Percentiles rank a stretch among this genome's conserved stretches.
Evolutionary conservation across 2,329 filamentous ascomycete genomes (phyloP).

Genomic region (Exophiala sp.): DNA sequence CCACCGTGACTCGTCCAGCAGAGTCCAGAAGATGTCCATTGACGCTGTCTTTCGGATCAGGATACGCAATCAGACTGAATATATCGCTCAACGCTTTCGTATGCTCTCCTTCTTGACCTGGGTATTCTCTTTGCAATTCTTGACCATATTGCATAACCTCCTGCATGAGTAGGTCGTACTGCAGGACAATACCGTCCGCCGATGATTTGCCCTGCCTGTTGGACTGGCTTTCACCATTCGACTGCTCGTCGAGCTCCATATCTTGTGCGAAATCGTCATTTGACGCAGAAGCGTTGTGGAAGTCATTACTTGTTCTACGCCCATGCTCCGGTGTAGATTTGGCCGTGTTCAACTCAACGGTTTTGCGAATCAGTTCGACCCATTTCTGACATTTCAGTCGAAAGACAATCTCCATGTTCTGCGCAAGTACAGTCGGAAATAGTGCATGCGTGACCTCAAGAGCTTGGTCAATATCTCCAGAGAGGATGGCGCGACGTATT

Average conservation of each 20-base stretch:
- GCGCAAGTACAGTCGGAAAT: slow-evolving; percentile 75
- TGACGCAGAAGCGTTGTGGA: slow-evolving; percentile 34
- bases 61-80: slow-evolving; percentile 83
- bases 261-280: slow-evolving; percentile 47
- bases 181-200: slow-evolving; percentile 31
- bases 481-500: slow-evolving; percentile 80
- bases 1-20: slow-evolving; percentile 70
- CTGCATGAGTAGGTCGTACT: slow-evolving; percentile 55
- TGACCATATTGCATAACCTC: slow-evolving; percentile 77
- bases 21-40: slow-evolving; percentile 75
- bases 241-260: slow-evolving; percentile 56
- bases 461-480: slow-evolving; percentile 87
- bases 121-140: slow-evolving; percentile 72
- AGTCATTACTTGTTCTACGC: slow-evolving; percentile 35
- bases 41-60: slow-evolving; percentile 72
- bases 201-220: slow-evolving; percentile 32
- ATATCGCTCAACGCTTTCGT: slow-evolving; percentile 75
- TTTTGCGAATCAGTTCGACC: slow-evolving; percentile 84
- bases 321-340: slow-evolving; percentile 39
- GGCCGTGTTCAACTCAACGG: slow-evolving; percentile 60
- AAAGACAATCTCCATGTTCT: slow-evolving; percentile 83
- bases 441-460: slow-evolving; percentile 74
- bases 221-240: slow-evolving; percentile 16
- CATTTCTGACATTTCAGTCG: slow-evolving; percentile 86
- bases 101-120: slow-evolving; percentile 67